phyloP scores from a whole-genome alignment of 371 early-diverging fungal species.

The Umbelopsis sp. region DNA sequence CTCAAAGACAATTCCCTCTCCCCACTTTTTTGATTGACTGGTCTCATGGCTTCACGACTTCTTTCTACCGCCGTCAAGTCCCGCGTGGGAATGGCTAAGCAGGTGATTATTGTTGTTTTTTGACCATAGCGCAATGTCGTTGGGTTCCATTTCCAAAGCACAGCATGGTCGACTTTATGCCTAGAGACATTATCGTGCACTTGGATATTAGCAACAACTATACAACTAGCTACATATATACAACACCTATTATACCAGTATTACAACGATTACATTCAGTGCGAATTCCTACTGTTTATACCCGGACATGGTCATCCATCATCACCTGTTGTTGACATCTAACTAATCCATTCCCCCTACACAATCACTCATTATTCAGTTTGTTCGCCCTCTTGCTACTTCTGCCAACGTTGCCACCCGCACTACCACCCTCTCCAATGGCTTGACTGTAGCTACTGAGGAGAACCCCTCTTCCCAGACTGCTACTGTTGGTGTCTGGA shows the following conservation, averaged over 20 bases:
- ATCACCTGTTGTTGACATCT: background rate
- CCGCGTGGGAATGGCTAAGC: constrained; percentile 19
- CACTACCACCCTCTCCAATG: constrained; percentile 84
- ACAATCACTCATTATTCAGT: constrained; percentile 29
- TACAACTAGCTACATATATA: too few species aligned
- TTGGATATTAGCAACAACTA: too few species aligned
- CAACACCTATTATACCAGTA: too few species aligned
- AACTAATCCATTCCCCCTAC: background rate
- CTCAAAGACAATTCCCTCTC: constrained; percentile 7
- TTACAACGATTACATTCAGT: too few species aligned
- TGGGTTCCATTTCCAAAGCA: background rate
- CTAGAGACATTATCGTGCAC: too few species aligned
- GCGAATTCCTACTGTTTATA: too few species aligned
- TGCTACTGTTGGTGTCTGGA: constrained; percentile 96
- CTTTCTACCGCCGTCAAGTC: constrained; percentile 20
- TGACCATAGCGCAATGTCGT: background rate
- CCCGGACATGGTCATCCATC: too few species aligned
- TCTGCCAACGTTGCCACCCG: constrained; percentile 62
- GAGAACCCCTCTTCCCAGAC: constrained; percentile 82
- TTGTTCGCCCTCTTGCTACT: constrained; percentile 58
- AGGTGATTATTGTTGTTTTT: background rate
- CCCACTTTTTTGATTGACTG: constrained; percentile 16
- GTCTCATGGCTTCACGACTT: constrained; percentile 19
- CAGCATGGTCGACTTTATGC: background rate
- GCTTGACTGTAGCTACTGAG: constrained; percentile 92